Percentiles rank a stretch among this genome's conserved stretches.
Evolutionary conservation across 805 yeast species (phyloP).

Genomic region (Isabelozyma pseudorhagii): DNA sequence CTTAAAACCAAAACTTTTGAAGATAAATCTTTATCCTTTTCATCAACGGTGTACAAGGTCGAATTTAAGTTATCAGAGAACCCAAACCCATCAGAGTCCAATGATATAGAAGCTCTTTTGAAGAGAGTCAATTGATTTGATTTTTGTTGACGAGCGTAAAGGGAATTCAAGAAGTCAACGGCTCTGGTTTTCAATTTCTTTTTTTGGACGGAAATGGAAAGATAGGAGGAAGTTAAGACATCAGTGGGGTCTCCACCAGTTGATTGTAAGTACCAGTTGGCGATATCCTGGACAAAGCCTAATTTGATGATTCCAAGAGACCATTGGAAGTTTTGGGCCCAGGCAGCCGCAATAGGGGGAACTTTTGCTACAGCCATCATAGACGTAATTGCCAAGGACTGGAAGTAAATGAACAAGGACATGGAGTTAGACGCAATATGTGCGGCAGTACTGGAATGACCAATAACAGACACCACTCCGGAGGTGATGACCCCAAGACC

Average conservation of each 20-base stretch:
- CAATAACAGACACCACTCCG: constrained; percentile 80
- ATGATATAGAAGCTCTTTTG: constrained; percentile 30
- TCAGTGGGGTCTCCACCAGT: constrained; percentile 90
- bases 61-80: constrained; percentile 39
- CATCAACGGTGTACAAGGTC: constrained; percentile 64
- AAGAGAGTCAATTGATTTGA: constrained; percentile 8
- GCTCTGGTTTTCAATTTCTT: constrained; percentile 23
- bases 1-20: constrained; percentile 76
- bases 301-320: constrained; percentile 85
- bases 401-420: constrained; percentile 91
- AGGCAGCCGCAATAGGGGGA: constrained; percentile 97
- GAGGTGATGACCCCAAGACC: constrained; percentile 86
- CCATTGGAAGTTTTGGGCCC: constrained; percentile 98
- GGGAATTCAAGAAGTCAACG: constrained; percentile 11
- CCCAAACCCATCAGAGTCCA: constrained; percentile 47
- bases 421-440: constrained; percentile 97
- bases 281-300: constrained; percentile 73
- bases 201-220: constrained; percentile 86
- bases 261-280: constrained; percentile 92
- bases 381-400: constrained; percentile 83
- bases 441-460: constrained; percentile 90
- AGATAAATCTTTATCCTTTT: constrained; percentile 54
- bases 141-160: constrained; percentile 5
- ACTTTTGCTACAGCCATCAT: constrained; percentile 93
- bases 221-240: constrained; percentile 58